Base-by-base conservation (phyloP, 495 filamentous ascomycete species). In the Penicillium cinerascens region DNA sequence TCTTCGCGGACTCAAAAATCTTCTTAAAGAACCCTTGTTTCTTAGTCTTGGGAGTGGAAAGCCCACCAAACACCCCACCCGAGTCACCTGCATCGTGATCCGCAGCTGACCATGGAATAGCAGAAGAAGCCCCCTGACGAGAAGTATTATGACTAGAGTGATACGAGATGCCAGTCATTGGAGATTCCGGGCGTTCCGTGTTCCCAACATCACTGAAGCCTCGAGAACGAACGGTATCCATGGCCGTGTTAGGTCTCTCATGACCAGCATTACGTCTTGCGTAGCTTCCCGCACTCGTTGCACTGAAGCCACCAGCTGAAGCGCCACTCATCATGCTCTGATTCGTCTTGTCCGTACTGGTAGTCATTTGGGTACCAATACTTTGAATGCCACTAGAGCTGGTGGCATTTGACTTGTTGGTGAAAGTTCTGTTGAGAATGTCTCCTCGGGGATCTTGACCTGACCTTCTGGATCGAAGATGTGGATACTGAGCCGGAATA, bases 21-120 rank as follows among this genome's bases (percentile, higher is more conserved):
- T 95, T 95, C 71, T 93, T 96, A 70, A 99, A 90, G 64, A 99
- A 96, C 18, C 92, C 92, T 37, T 84, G 84, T 71, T 93, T 97
- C 68, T 92, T 96, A 4, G 84, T 76, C 66, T 92, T 97, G 3
- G 91, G 92, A 9, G 89, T 81, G n/a, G 84, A 82, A 37, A 96
- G 77, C 4, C 92, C 91, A 27, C 91, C 88, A 16, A 97, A 78
- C 0, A 81, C 72, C 17, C 79, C 67, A 51, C 72, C 58, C 44
- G 77, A 68, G 27, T 82, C 80, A 41, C 78, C 75, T 7, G 73
- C 47, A 33, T 63, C 63, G 6, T 59, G 42, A 21, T 60, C 61
- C 21, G 60, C 58, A 9, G 68, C 67, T 7, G 69, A 68, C 77
- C 78, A 81, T 6, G 78, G 72, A 37, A 72, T 68, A 13, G 66